phyloP scores from a whole-genome alignment of 1,139 yeast genomes.

The Tardiomyces blankii region DNA sequence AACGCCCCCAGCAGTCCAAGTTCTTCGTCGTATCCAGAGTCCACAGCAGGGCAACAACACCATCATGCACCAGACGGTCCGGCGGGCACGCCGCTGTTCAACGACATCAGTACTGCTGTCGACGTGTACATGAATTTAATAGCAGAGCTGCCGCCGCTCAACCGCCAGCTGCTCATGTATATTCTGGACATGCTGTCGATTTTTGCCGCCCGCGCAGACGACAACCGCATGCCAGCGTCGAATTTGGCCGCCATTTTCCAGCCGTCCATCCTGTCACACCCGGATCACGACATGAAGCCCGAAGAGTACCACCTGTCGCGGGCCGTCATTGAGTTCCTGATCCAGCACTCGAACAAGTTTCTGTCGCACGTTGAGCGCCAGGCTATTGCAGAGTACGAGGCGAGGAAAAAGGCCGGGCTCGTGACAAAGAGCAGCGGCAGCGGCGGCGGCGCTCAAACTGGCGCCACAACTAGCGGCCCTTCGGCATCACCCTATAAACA shows the following conservation, averaged over 20 bases:
- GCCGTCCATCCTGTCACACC: conserved; percentile 88
- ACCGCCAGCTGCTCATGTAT: conserved; percentile 79
- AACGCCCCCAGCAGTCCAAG: no score
- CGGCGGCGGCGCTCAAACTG: not conserved
- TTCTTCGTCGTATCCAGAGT: not conserved
- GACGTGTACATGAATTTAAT: conserved; percentile 62
- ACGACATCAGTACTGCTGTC: conserved; percentile 60
- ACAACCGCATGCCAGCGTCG: conserved; percentile 84
- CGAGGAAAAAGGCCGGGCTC: not conserved
- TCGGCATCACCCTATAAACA: not conserved
- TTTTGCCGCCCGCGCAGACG: conserved; percentile 68
- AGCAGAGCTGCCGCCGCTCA: conserved; percentile 51
- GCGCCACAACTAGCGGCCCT: not conserved
- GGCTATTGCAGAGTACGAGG: conserved; percentile 22
- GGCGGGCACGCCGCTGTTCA: not conserved
- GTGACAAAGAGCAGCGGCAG: not conserved
- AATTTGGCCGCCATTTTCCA: conserved; percentile 94
- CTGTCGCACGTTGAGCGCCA: conserved; percentile 39
- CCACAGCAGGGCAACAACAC: no score
- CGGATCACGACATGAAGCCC: conserved; percentile 84
- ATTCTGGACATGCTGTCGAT: conserved; percentile 76
- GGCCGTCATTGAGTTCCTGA: conserved; percentile 77
- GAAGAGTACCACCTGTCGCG: conserved; percentile 84
- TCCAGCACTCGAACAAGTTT: conserved; percentile 72
- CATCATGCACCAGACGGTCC: not conserved